These are phyloP conservation scores for Mucor circinelloides DNA, from an alignment of 371 early-diverging fungal species.

Conservation along the genomic window DNA sequence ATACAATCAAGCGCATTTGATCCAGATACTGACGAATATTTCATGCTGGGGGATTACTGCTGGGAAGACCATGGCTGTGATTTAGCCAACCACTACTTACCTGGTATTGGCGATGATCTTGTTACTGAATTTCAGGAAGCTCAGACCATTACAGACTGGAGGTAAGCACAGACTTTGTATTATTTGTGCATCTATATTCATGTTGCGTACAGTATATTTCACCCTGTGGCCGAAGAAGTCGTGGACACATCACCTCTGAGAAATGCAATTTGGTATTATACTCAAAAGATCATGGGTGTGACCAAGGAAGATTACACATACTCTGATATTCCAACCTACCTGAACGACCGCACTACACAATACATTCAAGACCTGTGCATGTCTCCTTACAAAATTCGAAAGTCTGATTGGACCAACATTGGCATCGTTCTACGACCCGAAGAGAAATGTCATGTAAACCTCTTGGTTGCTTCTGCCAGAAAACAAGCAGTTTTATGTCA, in stretches of 20 bases:
- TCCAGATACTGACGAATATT: constrained; percentile 40
- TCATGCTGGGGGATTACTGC: constrained; percentile 63
- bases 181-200: not conserved
- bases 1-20: constrained; percentile 44
- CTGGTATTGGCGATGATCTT: constrained; percentile 60
- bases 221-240: constrained; percentile 49
- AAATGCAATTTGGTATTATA: constrained; percentile 67
- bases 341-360: constrained; percentile 52
- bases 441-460: constrained; percentile 70
- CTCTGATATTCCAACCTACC: constrained; percentile 40
- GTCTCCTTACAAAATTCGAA: constrained; percentile 46
- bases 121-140: constrained; percentile 66
- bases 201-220: constrained; percentile 37
- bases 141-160: constrained; percentile 65
- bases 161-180: constrained; percentile 22
- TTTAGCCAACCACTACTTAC: constrained; percentile 63
- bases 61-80: constrained; percentile 73
- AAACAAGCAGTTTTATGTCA: constrained; percentile 67
- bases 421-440: constrained; percentile 64
- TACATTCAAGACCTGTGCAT: constrained; percentile 55
- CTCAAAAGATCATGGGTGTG: constrained; percentile 61
- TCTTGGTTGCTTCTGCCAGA: constrained; percentile 63
- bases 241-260: constrained; percentile 66
- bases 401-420: constrained; percentile 60
- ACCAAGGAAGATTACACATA: constrained; percentile 70